phyloP scores from a whole-genome alignment of 805 yeast species.

The Komagataella pseudopastoris region DNA sequence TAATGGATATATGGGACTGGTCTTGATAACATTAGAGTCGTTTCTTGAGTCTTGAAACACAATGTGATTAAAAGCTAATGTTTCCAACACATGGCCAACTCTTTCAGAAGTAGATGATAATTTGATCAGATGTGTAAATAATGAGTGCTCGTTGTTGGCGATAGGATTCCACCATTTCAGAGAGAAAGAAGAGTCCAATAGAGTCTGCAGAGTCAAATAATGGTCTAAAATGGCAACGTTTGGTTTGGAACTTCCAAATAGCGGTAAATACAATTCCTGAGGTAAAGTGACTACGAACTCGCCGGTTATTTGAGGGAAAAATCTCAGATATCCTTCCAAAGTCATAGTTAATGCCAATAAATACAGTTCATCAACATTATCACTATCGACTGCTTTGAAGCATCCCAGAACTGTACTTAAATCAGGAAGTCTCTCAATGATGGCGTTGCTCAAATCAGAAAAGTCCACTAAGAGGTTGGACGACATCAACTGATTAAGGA shows the following conservation, averaged over 20 bases:
- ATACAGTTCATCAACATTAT: not conserved
- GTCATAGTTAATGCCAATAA: not conserved
- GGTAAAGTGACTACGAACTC: not conserved
- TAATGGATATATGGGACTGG: not conserved
- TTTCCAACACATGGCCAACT: not conserved
- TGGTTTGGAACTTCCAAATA: not conserved
- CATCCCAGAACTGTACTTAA: not conserved
- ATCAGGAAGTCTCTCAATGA: not conserved
- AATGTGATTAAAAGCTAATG: not conserved
- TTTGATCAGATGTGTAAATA: slow-evolving; percentile 1
- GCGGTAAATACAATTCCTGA: not conserved
- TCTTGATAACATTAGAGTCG: not conserved
- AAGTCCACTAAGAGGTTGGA: not conserved
- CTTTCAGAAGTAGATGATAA: not conserved
- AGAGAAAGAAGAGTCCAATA: not conserved
- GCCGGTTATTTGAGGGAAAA: not conserved
- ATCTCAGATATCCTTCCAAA: not conserved
- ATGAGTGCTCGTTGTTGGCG: not conserved
- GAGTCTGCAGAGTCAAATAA: not conserved
- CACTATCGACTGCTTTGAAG: not conserved
- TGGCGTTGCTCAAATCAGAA: not conserved
- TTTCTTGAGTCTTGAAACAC: not conserved
- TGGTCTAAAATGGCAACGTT: not conserved
- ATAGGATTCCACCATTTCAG: slow-evolving; percentile 1
- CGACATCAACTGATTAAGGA: not conserved